A percentile compares a stretch with the other conserved stretches of the same genome.
Evolutionary conservation across 306 rosid species (phyloP).

Genomic region (Mucuna pruriens): DNA sequence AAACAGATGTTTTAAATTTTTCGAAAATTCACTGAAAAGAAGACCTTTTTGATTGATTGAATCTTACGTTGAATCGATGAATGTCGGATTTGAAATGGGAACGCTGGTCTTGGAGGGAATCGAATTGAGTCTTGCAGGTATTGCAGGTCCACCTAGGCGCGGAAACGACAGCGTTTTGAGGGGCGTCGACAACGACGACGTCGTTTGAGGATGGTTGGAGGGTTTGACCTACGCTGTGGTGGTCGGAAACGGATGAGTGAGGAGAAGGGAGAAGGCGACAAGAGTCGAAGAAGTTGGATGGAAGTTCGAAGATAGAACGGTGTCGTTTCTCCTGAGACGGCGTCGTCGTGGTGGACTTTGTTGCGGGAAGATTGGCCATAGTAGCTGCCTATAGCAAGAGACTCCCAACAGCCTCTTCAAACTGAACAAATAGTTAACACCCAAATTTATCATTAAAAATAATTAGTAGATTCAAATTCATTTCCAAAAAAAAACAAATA

Average conservation of each 20-base stretch:
- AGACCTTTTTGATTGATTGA: neutral
- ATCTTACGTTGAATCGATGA: constrained; percentile 91
- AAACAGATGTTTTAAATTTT: neutral
- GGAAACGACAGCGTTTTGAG: constrained; percentile 47
- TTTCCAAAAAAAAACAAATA: too few species aligned
- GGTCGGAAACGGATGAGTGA: constrained; percentile 50
- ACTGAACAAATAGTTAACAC: neutral
- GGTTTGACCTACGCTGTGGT: constrained; percentile 40
- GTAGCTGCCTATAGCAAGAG: constrained; percentile 14
- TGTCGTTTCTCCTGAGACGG: constrained; percentile 57
- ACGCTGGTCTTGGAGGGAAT: constrained; percentile 93
- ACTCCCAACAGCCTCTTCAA: neutral
- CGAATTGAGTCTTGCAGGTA: constrained; percentile 83
- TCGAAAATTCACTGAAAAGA: neutral
- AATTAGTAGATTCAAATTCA: too few species aligned
- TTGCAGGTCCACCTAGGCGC: constrained; percentile 76
- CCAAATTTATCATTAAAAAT: too few species aligned
- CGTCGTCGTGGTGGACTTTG: constrained; percentile 10
- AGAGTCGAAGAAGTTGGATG: constrained; percentile 63
- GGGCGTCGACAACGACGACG: constrained; percentile 28
- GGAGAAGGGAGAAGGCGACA: constrained; percentile 67
- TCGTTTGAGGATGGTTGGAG: constrained; percentile 42
- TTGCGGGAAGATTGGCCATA: constrained; percentile 54
- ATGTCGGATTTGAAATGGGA: constrained; percentile 91
- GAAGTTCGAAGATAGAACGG: constrained; percentile 72